Conservation (phyloP, 148 eudicot genomes). For the Arctostaphylos glauca region DNA sequence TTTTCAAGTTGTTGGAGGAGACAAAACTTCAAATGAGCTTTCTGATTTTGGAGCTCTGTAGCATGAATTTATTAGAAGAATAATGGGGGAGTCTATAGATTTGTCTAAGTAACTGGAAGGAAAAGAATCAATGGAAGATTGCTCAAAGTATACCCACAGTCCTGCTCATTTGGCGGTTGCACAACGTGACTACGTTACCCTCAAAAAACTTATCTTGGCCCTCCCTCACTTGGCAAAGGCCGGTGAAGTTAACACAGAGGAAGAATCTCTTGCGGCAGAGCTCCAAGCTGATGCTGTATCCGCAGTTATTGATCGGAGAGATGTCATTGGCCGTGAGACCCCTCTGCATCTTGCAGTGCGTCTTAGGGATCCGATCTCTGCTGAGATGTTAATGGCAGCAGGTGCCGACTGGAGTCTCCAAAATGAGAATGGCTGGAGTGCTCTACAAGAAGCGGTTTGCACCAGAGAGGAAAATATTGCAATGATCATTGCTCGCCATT, state of each 20-base stretch:
- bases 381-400: slow-evolving; percentile 75
- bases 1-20: background rate
- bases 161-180: slow-evolving; percentile 76
- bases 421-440: slow-evolving; percentile 92
- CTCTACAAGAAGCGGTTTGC: slow-evolving; percentile 93
- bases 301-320: slow-evolving; percentile 63
- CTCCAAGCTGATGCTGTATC: slow-evolving; percentile 70
- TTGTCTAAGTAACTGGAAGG: slow-evolving; percentile 13
- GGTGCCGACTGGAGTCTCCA: slow-evolving; percentile 99
- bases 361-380: slow-evolving; percentile 65
- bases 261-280: slow-evolving; percentile 77
- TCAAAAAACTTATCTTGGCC: slow-evolving; percentile 43
- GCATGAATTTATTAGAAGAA: slow-evolving; percentile 10
- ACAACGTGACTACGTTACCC: slow-evolving; percentile 53
- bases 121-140: slow-evolving; percentile 60
- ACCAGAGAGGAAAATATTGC: slow-evolving; percentile 78
- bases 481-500: slow-evolving; percentile 81
- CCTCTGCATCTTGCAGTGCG: slow-evolving; percentile 87
- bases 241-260: slow-evolving; percentile 72
- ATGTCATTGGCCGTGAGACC: slow-evolving; percentile 90
- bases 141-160: slow-evolving; percentile 69
- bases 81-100: slow-evolving; percentile 26
- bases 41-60: background rate
- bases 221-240: slow-evolving; percentile 80
- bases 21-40: background rate